These are phyloP conservation scores for Hymenochaete sp. DNA, from an alignment of 1,284 basidiomycete genomes.

Conservation along the genomic window DNA sequence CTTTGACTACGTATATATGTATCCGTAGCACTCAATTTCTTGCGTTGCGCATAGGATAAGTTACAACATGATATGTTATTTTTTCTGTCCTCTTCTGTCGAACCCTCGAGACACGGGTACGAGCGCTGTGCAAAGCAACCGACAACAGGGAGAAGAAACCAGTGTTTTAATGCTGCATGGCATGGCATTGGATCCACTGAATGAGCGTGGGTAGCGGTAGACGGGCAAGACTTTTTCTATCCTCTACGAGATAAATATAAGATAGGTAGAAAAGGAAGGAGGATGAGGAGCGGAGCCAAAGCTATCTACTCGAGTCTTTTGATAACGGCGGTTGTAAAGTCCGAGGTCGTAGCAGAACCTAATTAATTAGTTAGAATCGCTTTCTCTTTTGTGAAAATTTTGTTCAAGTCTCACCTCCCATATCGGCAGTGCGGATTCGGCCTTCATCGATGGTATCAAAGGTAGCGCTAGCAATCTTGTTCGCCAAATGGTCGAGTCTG, in stretches of 20 bases:
- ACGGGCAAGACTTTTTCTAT: constrained; percentile 1
- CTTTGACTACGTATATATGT: too few species aligned
- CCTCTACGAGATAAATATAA: not conserved
- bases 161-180: too few species aligned
- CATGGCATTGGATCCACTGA: too few species aligned
- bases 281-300: not conserved
- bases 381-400: constrained; percentile 5
- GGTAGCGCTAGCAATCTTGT: constrained; percentile 87
- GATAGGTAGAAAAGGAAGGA: not conserved
- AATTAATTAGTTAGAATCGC: not conserved
- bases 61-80: too few species aligned
- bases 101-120: too few species aligned
- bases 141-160: too few species aligned
- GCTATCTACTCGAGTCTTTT: constrained; percentile 41
- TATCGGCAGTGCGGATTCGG: constrained; percentile 89
- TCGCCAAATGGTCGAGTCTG: constrained; percentile 88
- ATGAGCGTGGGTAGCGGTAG: too few species aligned
- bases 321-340: constrained; percentile 88
- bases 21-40: too few species aligned
- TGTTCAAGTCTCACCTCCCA: constrained; percentile 67
- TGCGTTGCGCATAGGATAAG: too few species aligned
- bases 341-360: constrained; percentile 84
- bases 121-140: too few species aligned
- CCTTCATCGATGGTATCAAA: constrained; percentile 90
- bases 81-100: too few species aligned